Percentiles rank a stretch among this genome's conserved stretches.
phyloP scores from a whole-genome alignment of 1,139 yeast species.

The Pichiaceae sp. region DNA sequence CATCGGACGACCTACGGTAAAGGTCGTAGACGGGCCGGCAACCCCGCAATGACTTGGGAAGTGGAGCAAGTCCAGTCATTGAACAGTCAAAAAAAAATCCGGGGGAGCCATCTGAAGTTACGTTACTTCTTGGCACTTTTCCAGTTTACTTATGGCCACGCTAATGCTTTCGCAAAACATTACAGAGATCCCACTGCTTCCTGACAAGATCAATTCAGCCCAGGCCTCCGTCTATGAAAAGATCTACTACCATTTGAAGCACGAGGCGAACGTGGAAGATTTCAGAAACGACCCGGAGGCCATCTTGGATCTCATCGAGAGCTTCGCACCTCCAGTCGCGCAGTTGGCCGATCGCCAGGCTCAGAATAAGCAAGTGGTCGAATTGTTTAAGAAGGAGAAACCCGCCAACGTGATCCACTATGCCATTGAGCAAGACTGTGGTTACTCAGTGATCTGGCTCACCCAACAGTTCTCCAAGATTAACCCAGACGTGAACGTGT shows the following conservation, averaged over 20 bases:
- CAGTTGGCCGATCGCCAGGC: neutral
- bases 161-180: neutral
- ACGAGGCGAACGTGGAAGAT: conserved; percentile 2
- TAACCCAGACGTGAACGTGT: conserved; percentile 6
- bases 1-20: conserved; percentile 5
- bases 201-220: neutral
- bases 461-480: conserved; percentile 10
- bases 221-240: conserved; percentile 1
- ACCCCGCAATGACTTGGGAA: neutral
- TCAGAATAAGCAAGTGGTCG: conserved; percentile 4
- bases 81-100: neutral
- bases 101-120: too few species aligned
- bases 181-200: neutral
- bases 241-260: conserved; percentile 1
- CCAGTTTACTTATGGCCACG: too few species aligned
- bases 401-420: conserved; percentile 10
- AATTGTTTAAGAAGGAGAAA: conserved; percentile 2
- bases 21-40: conserved; percentile 6
- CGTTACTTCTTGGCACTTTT: too few species aligned
- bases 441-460: conserved; percentile 12
- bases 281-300: conserved; percentile 10
- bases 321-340: conserved; percentile 5
- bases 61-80: neutral
- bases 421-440: conserved; percentile 14
- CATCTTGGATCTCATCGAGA: conserved; percentile 10